These are phyloP conservation scores for Colletotrichum viniferum DNA, from an alignment of 2,329 filamentous ascomycete species.

Conservation along the genomic window DNA sequence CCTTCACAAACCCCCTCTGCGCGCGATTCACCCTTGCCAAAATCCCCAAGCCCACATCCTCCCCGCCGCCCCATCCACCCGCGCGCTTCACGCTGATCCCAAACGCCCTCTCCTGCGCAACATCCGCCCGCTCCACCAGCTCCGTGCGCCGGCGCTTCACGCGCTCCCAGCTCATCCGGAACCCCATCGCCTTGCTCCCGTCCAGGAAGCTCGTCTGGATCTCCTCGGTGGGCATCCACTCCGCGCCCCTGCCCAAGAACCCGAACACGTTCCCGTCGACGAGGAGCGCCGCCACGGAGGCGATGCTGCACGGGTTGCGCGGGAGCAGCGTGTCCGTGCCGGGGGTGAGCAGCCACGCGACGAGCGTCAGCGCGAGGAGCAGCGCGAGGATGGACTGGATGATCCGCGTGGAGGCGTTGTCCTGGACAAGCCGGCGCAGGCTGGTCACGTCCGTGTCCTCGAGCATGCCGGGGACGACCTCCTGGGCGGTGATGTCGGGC, in stretches of 20 bases:
- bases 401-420: slow-evolving; percentile 34
- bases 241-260: slow-evolving; percentile 27
- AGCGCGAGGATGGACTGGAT: slow-evolving; percentile 35
- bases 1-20: slow-evolving; percentile 18
- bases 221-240: slow-evolving; percentile 27
- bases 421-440: slow-evolving; percentile 29
- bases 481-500: background rate
- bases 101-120: slow-evolving; percentile 9
- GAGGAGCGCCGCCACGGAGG: slow-evolving; percentile 39
- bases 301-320: slow-evolving; percentile 35
- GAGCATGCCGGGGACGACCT: slow-evolving; percentile 16
- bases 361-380: slow-evolving; percentile 28
- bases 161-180: slow-evolving; percentile 28
- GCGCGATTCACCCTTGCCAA: slow-evolving; percentile 19
- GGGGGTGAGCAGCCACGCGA: slow-evolving; percentile 32
- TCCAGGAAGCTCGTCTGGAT: slow-evolving; percentile 24
- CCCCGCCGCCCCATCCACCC: slow-evolving; percentile 20
- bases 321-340: slow-evolving; percentile 29
- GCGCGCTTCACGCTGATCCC: slow-evolving; percentile 18
- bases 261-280: slow-evolving; percentile 41
- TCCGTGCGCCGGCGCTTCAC: slow-evolving; percentile 13
- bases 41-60: slow-evolving; percentile 22
- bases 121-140: background rate
- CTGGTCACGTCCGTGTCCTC: slow-evolving; percentile 19
- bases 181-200: slow-evolving; percentile 28